These are phyloP conservation scores for Fraxinus xanthoxyloides DNA, from an alignment of 305 asterid genomes.

Conservation along the genomic window DNA sequence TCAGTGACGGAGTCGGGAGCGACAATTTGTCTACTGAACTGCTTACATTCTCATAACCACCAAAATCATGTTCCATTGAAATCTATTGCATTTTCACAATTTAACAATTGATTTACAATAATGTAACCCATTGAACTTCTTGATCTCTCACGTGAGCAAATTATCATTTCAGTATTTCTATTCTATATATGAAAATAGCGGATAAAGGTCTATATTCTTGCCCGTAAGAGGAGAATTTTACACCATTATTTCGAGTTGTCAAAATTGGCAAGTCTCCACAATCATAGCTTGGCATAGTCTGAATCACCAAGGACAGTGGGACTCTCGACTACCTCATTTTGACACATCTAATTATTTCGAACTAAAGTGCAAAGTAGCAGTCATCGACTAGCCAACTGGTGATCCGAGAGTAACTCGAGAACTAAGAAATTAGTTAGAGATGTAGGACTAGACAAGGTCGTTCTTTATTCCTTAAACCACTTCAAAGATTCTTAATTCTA, in stretches of 20 bases:
- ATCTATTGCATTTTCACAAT: background rate
- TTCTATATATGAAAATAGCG: background rate
- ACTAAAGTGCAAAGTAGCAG: background rate
- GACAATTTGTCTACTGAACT: too few species aligned
- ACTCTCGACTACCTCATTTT: background rate
- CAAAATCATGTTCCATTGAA: background rate
- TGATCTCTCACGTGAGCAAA: background rate
- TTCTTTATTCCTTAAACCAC: background rate
- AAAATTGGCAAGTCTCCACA: background rate
- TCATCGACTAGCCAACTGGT: background rate
- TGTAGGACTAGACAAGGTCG: background rate
- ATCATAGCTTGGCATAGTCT: background rate
- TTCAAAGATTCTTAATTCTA: background rate
- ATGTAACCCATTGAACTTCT: background rate
- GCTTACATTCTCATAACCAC: background rate
- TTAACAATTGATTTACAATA: background rate
- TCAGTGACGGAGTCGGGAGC: too few species aligned
- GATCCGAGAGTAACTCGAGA: background rate
- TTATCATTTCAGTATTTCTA: background rate
- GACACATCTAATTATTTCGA: background rate
- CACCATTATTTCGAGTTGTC: background rate
- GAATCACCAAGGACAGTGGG: background rate
- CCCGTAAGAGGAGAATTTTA: background rate
- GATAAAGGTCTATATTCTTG: background rate
- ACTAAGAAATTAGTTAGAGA: background rate